Evolutionary conservation across 2,329 filamentous ascomycete genomes (phyloP), one percentile per base, ranked within the genome.

Genomic region (Sclerotinia nivalis): DNA sequence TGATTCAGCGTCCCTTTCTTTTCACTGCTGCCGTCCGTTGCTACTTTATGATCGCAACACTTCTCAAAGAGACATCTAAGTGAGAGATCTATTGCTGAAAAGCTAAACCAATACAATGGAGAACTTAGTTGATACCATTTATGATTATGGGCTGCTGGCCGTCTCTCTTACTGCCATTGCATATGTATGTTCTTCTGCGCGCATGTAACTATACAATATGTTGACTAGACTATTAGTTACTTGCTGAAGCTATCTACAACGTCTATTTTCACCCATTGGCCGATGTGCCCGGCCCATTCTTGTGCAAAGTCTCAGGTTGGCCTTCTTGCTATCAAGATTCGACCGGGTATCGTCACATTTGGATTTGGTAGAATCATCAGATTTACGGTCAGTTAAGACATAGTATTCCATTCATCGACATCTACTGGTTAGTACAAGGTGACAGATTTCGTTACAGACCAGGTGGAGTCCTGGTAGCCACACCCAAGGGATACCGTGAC

Each of bases 301-400:
- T 77, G 2, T 75, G 74, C 8, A 77, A 76, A 64, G 70, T 79
- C 28, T 77, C 76, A 12, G 73, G 74, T 45, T 52, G 72, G 10
- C 74, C 76, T 69, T 62, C 71, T 58, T 73, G 74, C 12, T 79
- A 78, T 52, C 76, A 80, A 64, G 78, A 77, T 0, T 79, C 73
- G 74, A 79, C 74, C 55, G 77, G 76, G 0, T 78, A 79, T 45
- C 72, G 78, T 12, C 79, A 80, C 37, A 20, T 78, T 7, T 76
- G 80, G 10, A 77, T 79, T 28, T 76, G 70, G 50, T 54, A 72
- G 25, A 77, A 75, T 56, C 79, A 80, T 69, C 40, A 77, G 55
- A 78, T 74, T 75, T 80, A 80, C 66, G 79, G 79, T 47, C 34
- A 87, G 86, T 47, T 20, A n/a, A 34, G 18, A 37, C 12, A n/a